These are phyloP conservation scores for Suillus variegatus DNA, from an alignment of 768 basidiomycete genomes.

Conservation along the genomic window DNA sequence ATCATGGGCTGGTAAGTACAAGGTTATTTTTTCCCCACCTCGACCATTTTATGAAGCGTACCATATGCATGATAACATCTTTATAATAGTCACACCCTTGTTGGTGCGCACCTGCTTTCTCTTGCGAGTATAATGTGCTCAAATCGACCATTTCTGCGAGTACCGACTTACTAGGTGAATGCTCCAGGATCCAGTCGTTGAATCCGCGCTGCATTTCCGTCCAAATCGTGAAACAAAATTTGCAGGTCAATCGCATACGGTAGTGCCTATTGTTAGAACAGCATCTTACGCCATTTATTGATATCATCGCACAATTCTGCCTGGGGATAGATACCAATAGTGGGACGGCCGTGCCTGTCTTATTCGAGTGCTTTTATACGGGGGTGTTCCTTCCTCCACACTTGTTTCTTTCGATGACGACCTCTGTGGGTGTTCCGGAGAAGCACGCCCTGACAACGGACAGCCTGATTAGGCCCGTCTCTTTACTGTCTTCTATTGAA, in stretches of 20 bases:
- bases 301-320: not conserved
- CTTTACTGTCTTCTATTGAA: not conserved
- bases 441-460: not conserved
- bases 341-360: not conserved
- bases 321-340: not conserved
- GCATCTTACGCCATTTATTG: not conserved
- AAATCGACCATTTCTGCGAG: not conserved
- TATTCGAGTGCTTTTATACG: not conserved
- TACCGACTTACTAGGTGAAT: not conserved
- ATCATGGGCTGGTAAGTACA: no score
- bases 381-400: not conserved
- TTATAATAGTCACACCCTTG: no score
- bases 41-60: no score
- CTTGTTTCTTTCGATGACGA: not conserved
- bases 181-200: not conserved
- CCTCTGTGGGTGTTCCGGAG: not conserved
- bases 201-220: no score
- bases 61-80: no score
- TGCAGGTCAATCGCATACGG: not conserved
- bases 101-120: no score
- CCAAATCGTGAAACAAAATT: not conserved
- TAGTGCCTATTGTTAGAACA: slow-evolving; percentile 1
- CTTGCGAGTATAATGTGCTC: no score
- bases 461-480: not conserved
- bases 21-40: no score